A percentile compares a stretch with the other conserved stretches of the same genome.
phyloP scores from a whole-genome alignment of 352 stramenopile genomes.

The Globisporangium recalcitrans region DNA sequence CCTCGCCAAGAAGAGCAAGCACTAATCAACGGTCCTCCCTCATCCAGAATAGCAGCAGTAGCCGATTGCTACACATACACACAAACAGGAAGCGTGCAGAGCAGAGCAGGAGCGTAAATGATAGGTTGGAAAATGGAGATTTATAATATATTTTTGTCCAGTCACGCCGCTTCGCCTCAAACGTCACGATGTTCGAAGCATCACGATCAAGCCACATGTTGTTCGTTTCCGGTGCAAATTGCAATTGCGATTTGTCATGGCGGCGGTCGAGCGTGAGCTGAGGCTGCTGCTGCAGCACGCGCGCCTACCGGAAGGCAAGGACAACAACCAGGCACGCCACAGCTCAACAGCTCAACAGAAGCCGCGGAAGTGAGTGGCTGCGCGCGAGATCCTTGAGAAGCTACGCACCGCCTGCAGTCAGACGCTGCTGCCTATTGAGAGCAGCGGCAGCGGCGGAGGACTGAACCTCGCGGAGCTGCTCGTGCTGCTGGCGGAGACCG shows the following conservation, averaged over 20 bases:
- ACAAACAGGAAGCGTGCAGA: not conserved
- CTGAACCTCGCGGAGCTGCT: conserved; percentile 68
- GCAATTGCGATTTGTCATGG: conserved; percentile 9
- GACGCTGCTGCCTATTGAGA: conserved; percentile 23
- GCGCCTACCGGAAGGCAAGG: conserved; percentile 25
- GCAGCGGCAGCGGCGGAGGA: conserved; percentile 14
- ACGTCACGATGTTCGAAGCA: not conserved
- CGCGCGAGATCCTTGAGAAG: conserved; percentile 31
- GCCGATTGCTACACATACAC: not conserved
- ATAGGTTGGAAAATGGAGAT: conserved; percentile 23
- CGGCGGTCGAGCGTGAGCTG: conserved; percentile 53
- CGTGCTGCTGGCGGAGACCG: conserved; percentile 66
- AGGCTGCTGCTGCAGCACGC: conserved; percentile 43
- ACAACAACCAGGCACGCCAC: not conserved
- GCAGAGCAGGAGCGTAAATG: conserved; percentile 5
- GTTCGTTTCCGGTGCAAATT: not conserved
- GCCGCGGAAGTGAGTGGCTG: conserved; percentile 19
- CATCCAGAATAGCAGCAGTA: conserved; percentile 15
- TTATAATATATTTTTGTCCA: conserved; percentile 72
- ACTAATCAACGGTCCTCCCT: conserved; percentile 27
- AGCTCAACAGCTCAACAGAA: not conserved
- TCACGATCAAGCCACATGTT: not conserved
- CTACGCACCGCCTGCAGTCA: conserved; percentile 31
- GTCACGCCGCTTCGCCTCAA: conserved; percentile 11
- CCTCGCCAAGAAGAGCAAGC: conserved; percentile 92